A percentile compares a stretch with the other conserved stretches of the same genome.
phyloP scores from a whole-genome alignment of 169 alveolate species.

The Cyclospora cayetanensis region DNA sequence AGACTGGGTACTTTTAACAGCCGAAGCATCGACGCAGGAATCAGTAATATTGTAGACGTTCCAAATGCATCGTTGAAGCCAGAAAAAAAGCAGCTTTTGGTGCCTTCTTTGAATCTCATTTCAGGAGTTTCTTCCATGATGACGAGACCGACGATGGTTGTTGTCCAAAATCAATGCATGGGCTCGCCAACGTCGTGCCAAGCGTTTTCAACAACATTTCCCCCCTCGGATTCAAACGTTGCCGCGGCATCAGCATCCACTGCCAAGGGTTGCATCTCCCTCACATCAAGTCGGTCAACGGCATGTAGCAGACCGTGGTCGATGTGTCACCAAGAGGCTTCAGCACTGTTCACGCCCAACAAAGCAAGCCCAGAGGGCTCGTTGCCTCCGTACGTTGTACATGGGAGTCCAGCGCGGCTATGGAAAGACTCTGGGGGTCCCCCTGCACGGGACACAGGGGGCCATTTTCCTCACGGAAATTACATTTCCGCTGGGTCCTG shows the following conservation, averaged over 20 bases:
- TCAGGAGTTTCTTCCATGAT: slow-evolving; percentile 29
- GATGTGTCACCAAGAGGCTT: slow-evolving; percentile 42
- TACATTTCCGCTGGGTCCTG: slow-evolving; percentile 32
- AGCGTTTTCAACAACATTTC: slow-evolving; percentile 35
- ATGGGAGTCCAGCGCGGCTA: slow-evolving; percentile 4
- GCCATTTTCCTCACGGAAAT: not conserved
- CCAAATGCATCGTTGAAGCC: not conserved
- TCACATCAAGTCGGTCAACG: slow-evolving; percentile 36
- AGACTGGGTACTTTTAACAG: slow-evolving; percentile 20
- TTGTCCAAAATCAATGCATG: slow-evolving; percentile 42
- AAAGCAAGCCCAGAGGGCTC: slow-evolving; percentile 3
- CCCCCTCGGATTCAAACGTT: not conserved
- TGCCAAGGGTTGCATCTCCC: not conserved
- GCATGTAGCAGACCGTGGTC: slow-evolving; percentile 37
- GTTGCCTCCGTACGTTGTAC: slow-evolving; percentile 12
- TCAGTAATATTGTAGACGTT: not conserved
- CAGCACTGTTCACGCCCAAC: slow-evolving; percentile 9
- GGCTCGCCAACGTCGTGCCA: slow-evolving; percentile 57
- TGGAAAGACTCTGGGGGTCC: slow-evolving; percentile 8
- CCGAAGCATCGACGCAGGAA: slow-evolving; percentile 38
- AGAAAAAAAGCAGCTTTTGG: not conserved
- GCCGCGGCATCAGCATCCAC: not conserved
- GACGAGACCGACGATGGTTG: slow-evolving; percentile 51
- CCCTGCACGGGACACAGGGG: not conserved
- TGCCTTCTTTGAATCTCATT: not conserved